These are phyloP conservation scores for Verruconis gallopava DNA, from an alignment of 2,329 filamentous ascomycete genomes.

Conservation along the genomic window DNA sequence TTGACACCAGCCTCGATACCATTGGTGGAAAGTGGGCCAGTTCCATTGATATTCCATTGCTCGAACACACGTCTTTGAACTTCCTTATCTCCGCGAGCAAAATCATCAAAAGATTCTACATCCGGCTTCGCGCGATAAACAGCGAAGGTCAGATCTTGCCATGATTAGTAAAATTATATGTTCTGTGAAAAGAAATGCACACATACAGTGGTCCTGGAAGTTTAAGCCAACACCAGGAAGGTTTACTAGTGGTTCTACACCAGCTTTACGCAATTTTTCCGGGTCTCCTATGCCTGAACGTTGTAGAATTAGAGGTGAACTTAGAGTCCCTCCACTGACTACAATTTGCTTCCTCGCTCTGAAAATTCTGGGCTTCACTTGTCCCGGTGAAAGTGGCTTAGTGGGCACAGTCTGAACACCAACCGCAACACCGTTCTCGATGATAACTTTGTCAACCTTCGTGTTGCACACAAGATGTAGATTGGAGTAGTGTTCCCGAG, in stretches of 20 bases:
- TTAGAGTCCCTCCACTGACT: conserved; percentile 58
- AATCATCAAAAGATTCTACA: conserved; percentile 69
- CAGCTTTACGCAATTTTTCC: conserved; percentile 54
- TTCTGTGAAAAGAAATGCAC: conserved; percentile 39
- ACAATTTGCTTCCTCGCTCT: conserved; percentile 62
- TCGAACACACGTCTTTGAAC: conserved; percentile 61
- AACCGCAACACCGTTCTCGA: conserved; percentile 59
- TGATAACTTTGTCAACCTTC: conserved; percentile 64
- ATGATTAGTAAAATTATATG: neutral
- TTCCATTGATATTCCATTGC: conserved; percentile 69
- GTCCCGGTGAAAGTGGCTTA: conserved; percentile 49
- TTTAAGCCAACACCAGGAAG: conserved; percentile 62
- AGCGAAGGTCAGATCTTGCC: conserved; percentile 47
- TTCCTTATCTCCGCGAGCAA: conserved; percentile 58
- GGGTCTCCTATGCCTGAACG: conserved; percentile 62
- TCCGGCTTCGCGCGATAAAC: conserved; percentile 61
- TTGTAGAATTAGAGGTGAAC: conserved; percentile 62
- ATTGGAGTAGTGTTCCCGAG: conserved; percentile 55
- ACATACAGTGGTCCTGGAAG: conserved; percentile 57
- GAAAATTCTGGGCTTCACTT: conserved; percentile 44
- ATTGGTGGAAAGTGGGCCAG: conserved; percentile 64
- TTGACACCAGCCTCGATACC: conserved; percentile 73
- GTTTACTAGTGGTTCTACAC: conserved; percentile 56
- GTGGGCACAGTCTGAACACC: conserved; percentile 58
- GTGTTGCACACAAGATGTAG: conserved; percentile 62